Conservation (phyloP, 1,284 basidiomycete species). For the Apiotrichum akiyoshidainum region DNA sequence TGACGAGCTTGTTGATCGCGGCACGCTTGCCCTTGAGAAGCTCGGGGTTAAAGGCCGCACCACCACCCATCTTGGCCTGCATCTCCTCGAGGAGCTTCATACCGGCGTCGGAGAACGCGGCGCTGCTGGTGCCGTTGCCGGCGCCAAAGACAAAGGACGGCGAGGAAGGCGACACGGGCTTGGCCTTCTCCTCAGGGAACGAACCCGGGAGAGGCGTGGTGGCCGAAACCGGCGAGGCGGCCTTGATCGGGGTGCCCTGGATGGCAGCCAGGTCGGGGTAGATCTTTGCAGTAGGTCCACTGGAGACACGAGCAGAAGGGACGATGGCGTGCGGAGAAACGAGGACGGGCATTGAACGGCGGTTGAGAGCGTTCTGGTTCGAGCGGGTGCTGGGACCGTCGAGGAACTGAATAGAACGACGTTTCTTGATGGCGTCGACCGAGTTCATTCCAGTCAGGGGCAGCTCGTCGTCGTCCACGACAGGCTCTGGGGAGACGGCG, state of each 20-base stretch:
- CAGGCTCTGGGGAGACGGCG: background rate
- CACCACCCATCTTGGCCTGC: slow-evolving; percentile 39
- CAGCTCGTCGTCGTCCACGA: slow-evolving; percentile 27
- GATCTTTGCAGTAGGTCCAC: slow-evolving; percentile 11
- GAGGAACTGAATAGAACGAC: slow-evolving; percentile 37
- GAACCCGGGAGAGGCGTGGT: slow-evolving; percentile 9
- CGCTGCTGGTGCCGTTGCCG: slow-evolving; percentile 22
- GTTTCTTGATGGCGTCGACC: slow-evolving; percentile 29
- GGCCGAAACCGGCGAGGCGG: background rate
- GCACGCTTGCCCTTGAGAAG: slow-evolving; percentile 44
- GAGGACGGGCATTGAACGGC: slow-evolving; percentile 41
- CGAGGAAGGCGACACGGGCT: slow-evolving; percentile 7
- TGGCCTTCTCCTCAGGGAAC: slow-evolving; percentile 4
- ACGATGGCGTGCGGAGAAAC: slow-evolving; percentile 4
- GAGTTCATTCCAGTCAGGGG: slow-evolving; percentile 31
- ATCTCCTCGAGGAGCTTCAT: slow-evolving; percentile 40
- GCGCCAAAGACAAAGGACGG: slow-evolving; percentile 33
- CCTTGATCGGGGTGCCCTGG: background rate
- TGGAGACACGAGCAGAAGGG: background rate
- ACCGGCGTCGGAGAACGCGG: slow-evolving; percentile 38
- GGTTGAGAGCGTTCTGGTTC: slow-evolving; percentile 12
- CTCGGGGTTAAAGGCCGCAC: slow-evolving; percentile 31
- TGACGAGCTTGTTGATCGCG: slow-evolving; percentile 37
- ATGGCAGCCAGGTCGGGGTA: slow-evolving; percentile 25
- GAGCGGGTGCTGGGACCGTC: background rate